phyloP scores from a whole-genome alignment of 192 early-diverging fungal species.

The Mortierella alpina region DNA sequence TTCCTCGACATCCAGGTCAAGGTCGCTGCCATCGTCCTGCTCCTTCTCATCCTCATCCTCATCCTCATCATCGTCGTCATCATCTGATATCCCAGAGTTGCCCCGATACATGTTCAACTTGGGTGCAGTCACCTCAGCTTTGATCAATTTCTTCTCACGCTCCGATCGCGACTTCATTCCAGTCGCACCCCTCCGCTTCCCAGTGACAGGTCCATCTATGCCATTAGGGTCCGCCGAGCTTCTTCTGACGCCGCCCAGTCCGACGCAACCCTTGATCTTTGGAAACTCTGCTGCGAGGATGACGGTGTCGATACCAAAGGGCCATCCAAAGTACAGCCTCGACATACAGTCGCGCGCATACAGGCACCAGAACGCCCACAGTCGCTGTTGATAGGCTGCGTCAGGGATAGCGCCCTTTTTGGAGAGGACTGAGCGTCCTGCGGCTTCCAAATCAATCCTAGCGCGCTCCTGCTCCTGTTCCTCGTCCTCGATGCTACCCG shows the following conservation, averaged over 20 bases:
- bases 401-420: slow-evolving; percentile 37
- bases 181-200: slow-evolving; percentile 26
- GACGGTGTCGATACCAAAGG: slow-evolving; percentile 30
- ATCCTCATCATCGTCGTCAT: slow-evolving; percentile 32
- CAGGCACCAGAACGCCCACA: slow-evolving; percentile 41
- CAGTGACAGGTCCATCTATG: slow-evolving; percentile 4
- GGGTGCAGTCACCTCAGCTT: neutral
- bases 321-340: slow-evolving; percentile 47
- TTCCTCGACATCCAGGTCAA: slow-evolving; percentile 21
- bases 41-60: slow-evolving; percentile 9
- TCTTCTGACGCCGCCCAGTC: slow-evolving; percentile 32
- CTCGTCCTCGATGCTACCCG: neutral
- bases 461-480: neutral
- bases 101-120: slow-evolving; percentile 19
- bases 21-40: slow-evolving; percentile 23
- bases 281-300: slow-evolving; percentile 29
- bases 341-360: slow-evolving; percentile 37
- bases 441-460: slow-evolving; percentile 17
- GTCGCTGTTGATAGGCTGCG: slow-evolving; percentile 38
- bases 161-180: neutral
- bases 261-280: slow-evolving; percentile 32
- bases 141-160: slow-evolving; percentile 33
- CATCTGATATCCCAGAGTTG: neutral
- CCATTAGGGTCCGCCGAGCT: neutral
- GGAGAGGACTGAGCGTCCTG: slow-evolving; percentile 12